These are phyloP conservation scores for Rhodotorula sphaerocarpa DNA, from an alignment of 768 basidiomycete genomes.

Conservation along the genomic window DNA sequence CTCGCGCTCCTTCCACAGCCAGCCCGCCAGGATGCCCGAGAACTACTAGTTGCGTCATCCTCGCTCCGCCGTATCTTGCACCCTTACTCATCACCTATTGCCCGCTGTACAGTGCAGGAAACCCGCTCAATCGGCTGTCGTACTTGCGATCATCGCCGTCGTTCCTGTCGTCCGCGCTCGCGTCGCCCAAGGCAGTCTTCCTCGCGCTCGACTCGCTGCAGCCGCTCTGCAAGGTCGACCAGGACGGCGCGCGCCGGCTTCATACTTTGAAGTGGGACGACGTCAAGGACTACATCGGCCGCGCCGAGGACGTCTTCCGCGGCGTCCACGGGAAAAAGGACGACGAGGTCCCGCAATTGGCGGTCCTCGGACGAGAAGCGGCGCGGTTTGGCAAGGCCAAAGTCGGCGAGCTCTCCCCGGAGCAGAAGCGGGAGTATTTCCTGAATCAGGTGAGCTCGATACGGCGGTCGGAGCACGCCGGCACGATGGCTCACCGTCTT, in stretches of 20 bases:
- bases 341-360: constrained; percentile 48
- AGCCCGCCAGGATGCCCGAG: constrained; percentile 3
- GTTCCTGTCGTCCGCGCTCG: constrained; percentile 66
- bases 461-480: neutral
- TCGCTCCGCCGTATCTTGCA: neutral
- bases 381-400: constrained; percentile 2
- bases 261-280: constrained; percentile 42
- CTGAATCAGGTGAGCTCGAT: constrained; percentile 11
- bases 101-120: constrained; percentile 15
- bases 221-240: constrained; percentile 51
- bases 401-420: neutral
- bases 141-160: constrained; percentile 61
- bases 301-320: constrained; percentile 61
- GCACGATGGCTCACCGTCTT: neutral
- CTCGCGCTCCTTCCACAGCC: neutral
- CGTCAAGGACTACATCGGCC: constrained; percentile 52
- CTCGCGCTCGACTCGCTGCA: constrained; percentile 60
- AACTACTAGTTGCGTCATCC: constrained; percentile 20
- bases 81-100: neutral
- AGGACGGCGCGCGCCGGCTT: constrained; percentile 39
- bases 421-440: constrained; percentile 19
- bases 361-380: constrained; percentile 25
- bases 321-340: constrained; percentile 64
- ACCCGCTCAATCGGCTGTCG: constrained; percentile 45
- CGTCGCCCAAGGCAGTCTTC: constrained; percentile 58